A percentile compares a stretch with the other conserved stretches of the same genome.
phyloP scores from a whole-genome alignment of 2,329 filamentous ascomycete genomes.

The Ceratocystis ficicola region DNA sequence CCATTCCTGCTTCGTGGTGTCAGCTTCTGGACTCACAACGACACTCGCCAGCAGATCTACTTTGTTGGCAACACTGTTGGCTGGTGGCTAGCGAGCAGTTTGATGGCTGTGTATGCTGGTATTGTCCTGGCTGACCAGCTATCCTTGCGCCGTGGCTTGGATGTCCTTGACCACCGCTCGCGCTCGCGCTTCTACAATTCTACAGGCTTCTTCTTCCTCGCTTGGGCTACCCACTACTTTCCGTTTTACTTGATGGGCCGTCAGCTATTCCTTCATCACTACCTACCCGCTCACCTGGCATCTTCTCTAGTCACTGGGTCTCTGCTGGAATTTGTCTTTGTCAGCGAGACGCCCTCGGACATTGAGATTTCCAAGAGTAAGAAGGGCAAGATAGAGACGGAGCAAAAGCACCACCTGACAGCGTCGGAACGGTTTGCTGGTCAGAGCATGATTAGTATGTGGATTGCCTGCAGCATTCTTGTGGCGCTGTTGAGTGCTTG shows the following conservation, averaged over 20 bases:
- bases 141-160: conserved; percentile 80
- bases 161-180: conserved; percentile 87
- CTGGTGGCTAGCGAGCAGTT: conserved; percentile 90
- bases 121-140: conserved; percentile 89
- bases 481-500: conserved; percentile 56
- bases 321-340: conserved; percentile 91
- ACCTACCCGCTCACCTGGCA: conserved; percentile 85
- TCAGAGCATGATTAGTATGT: conserved; percentile 64
- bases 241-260: conserved; percentile 98
- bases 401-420: conserved; percentile 52
- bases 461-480: conserved; percentile 65
- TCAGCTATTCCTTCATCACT: conserved; percentile 96
- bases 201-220: conserved; percentile 96
- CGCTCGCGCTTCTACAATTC: conserved; percentile 95
- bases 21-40: conserved; percentile 97
- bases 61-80: conserved; percentile 94
- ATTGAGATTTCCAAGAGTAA: conserved; percentile 26
- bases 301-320: conserved; percentile 83
- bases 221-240: conserved; percentile 94
- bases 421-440: conserved; percentile 69
- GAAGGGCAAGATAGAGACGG: conserved; percentile 31
- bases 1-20: conserved; percentile 94
- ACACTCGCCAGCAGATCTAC: conserved; percentile 93
- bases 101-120: conserved; percentile 85
- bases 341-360: conserved; percentile 45